Evolutionary conservation across 345 rosid species (phyloP).

Genomic region (Streptanthus diversifolius): DNA sequence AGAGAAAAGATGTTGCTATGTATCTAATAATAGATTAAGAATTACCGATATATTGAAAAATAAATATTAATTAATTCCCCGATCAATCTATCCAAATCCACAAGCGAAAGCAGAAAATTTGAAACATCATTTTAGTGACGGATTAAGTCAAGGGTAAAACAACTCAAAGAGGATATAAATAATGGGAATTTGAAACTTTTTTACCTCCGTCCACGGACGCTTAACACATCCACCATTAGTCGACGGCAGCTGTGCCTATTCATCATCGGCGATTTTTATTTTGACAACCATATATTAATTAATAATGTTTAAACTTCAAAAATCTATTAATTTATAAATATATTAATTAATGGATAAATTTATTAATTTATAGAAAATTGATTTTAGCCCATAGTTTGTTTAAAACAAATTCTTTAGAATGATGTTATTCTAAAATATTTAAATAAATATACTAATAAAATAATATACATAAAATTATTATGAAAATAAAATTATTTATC

Average conservation of each 20-base stretch:
- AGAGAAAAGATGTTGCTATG: not conserved
- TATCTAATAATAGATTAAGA: not conserved
- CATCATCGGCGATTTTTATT: not conserved
- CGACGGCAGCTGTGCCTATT: not conserved
- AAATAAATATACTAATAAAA: too few relatives aligned
- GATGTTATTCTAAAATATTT: too few relatives aligned
- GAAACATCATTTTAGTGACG: not conserved
- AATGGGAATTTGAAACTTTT: not conserved
- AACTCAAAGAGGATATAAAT: not conserved
- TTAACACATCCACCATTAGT: not conserved
- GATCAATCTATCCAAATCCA: not conserved
- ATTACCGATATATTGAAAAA: not conserved
- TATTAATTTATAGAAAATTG: too few relatives aligned
- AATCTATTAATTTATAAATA: too few relatives aligned
- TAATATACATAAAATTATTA: too few relatives aligned
- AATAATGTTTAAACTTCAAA: too few relatives aligned
- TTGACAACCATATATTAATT: too few relatives aligned
- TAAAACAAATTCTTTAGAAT: too few relatives aligned
- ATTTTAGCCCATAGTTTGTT: too few relatives aligned
- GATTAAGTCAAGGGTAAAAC: not conserved
- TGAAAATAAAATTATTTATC: too few relatives aligned
- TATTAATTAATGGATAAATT: too few relatives aligned
- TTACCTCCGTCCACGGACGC: not conserved
- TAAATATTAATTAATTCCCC: not conserved
- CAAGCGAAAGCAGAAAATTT: not conserved